These are phyloP conservation scores for Cutaneotrichosporon sp. DNA, from an alignment of 1,284 basidiomycete species.

Conservation along the genomic window DNA sequence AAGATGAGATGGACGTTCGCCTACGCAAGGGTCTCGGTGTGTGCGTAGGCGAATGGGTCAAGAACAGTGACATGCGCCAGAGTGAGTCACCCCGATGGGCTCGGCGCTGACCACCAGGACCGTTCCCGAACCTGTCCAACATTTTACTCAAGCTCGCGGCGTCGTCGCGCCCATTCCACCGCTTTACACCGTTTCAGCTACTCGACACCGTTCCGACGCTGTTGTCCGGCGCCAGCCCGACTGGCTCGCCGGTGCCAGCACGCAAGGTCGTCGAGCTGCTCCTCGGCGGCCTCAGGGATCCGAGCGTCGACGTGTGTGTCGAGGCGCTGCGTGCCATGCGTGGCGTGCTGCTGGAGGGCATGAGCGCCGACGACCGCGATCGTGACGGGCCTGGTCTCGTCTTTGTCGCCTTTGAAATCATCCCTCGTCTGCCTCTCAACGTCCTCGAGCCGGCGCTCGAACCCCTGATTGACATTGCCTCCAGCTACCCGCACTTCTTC, in stretches of 20 bases:
- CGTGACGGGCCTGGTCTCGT: constrained; percentile 27
- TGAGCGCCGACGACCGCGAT: constrained; percentile 28
- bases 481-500: constrained; percentile 60
- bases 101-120: constrained; percentile 22
- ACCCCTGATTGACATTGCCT: constrained; percentile 65
- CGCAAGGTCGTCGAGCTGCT: constrained; percentile 34
- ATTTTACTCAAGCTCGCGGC: constrained; percentile 34
- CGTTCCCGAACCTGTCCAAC: constrained; percentile 27
- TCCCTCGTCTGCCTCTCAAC: constrained; percentile 24
- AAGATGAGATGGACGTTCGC: constrained; percentile 40
- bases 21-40: constrained; percentile 40
- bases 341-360: constrained; percentile 30
- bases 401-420: constrained; percentile 21
- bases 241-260: constrained; percentile 19
- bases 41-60: constrained; percentile 38
- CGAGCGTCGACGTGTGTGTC: constrained; percentile 35
- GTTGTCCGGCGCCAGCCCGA: constrained; percentile 25
- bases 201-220: constrained; percentile 33
- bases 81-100: constrained; percentile 22
- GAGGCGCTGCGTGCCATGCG: constrained; percentile 40
- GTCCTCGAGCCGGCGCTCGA: constrained; percentile 49
- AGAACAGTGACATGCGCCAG: constrained; percentile 30
- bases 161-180: constrained; percentile 35
- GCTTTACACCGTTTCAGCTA: constrained; percentile 41
- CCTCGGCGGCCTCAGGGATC: constrained; percentile 35